Percentiles rank a stretch among this genome's conserved stretches.
Evolutionary conservation across 2,329 filamentous ascomycete genomes (phyloP).

Genomic region (Corinectria fuckeliana): DNA sequence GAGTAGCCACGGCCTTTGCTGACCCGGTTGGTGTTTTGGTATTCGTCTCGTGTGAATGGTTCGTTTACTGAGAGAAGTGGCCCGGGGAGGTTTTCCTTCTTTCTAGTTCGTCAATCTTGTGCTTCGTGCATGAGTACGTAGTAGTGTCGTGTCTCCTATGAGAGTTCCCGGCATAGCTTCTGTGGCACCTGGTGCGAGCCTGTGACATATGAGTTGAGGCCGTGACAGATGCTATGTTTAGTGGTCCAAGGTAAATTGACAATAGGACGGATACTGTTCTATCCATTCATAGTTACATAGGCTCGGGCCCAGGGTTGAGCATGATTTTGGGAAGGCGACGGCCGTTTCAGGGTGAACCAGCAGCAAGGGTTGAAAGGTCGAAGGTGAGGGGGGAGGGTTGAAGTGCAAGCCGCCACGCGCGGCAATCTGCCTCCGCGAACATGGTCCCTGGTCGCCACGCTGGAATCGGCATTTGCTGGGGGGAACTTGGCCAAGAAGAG

Average conservation of each 20-base stretch:
- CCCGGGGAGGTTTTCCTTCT: no score
- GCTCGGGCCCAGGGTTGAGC: conserved; percentile 3
- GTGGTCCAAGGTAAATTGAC: conserved; percentile 16
- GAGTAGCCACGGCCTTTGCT: not conserved
- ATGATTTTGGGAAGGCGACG: conserved; percentile 17
- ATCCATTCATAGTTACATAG: conserved; percentile 17
- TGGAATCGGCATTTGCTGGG: conserved; percentile 9
- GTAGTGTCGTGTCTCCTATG: no score
- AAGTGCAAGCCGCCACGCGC: conserved; percentile 11
- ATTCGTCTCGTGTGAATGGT: not conserved
- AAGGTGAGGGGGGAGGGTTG: no score
- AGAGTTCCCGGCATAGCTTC: not conserved
- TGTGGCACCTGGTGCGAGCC: not conserved
- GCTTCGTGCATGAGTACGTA: no score
- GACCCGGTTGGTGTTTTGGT: conserved; percentile 8
- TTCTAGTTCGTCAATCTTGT: no score
- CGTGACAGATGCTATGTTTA: conserved; percentile 28
- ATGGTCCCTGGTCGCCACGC: conserved; percentile 11
- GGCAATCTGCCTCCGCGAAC: conserved; percentile 23
- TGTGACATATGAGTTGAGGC: conserved; percentile 7
- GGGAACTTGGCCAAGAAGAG: conserved; percentile 4
- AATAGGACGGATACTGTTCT: conserved; percentile 15
- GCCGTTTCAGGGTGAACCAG: conserved; percentile 28
- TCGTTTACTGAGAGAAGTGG: not conserved
- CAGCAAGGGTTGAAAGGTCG: conserved; percentile 15